Evolutionary conservation across 139 green algal genomes (phyloP).

Genomic region (Diplosphaera chodatii): DNA sequence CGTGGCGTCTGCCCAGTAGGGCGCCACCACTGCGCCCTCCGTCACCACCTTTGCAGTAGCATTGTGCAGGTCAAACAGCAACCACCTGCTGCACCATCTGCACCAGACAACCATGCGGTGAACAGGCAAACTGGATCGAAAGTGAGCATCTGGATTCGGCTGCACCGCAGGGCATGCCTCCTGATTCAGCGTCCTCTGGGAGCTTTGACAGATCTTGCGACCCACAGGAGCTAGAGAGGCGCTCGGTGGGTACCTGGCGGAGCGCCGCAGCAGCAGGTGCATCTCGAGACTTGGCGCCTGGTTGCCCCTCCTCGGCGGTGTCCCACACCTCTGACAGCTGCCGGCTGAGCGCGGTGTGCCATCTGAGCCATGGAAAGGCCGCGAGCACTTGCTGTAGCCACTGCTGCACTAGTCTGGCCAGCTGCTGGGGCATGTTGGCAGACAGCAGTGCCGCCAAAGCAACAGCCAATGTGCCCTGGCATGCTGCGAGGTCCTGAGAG

Average conservation of each 20-base stretch:
- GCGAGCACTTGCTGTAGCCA: conserved; percentile 11
- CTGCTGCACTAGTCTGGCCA: conserved; percentile 1
- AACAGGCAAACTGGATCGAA: too few relatives aligned
- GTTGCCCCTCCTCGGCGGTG: background rate
- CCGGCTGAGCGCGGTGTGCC: conserved; percentile 11
- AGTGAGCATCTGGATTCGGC: background rate
- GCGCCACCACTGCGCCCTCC: conserved; percentile 3
- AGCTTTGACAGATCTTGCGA: too few relatives aligned
- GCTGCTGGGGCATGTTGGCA: background rate
- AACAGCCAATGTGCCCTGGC: background rate
- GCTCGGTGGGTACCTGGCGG: background rate
- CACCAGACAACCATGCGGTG: too few relatives aligned
- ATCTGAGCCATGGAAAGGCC: conserved; percentile 19
- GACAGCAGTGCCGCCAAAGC: background rate
- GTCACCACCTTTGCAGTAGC: background rate
- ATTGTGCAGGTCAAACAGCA: background rate
- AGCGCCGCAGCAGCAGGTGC: background rate
- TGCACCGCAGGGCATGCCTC: too few relatives aligned
- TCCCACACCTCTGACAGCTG: conserved; percentile 18
- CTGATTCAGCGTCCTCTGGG: too few relatives aligned
- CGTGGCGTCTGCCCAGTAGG: conserved; percentile 15
- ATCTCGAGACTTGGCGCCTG: conserved; percentile 8
- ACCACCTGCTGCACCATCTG: background rate
- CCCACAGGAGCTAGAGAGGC: too few relatives aligned
- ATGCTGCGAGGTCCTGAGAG: background rate